Evolutionary conservation across 257 asterid species (phyloP).

Genomic region (Solanum pimpinellifolium): DNA sequence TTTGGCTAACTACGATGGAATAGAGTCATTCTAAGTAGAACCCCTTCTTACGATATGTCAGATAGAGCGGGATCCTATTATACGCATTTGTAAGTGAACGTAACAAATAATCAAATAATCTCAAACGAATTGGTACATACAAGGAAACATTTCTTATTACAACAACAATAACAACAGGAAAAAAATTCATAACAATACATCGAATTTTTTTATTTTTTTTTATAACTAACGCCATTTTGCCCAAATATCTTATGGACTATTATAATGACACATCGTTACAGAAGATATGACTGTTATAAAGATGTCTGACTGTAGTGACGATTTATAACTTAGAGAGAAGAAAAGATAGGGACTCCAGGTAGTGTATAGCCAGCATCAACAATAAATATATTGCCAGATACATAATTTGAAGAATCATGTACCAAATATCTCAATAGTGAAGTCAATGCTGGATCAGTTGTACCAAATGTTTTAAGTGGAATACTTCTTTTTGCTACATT

Average conservation of each 20-base stretch:
- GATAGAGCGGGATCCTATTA: too few relatives aligned
- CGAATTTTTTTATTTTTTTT: background rate
- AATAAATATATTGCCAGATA: conserved; percentile 45
- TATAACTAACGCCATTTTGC: background rate
- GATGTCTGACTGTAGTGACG: background rate
- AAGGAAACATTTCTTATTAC: background rate
- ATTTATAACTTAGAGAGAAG: conserved; percentile 33
- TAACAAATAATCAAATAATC: background rate
- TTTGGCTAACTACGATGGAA: too few relatives aligned
- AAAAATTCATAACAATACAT: background rate
- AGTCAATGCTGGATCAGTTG: conserved; percentile 56
- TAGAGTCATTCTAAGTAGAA: too few relatives aligned
- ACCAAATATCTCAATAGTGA: conserved; percentile 46
- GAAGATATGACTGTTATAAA: background rate
- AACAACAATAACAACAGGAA: background rate
- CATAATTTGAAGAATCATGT: conserved; percentile 49
- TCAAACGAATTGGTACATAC: background rate
- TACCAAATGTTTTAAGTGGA: conserved; percentile 47
- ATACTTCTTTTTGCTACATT: conserved; percentile 26
- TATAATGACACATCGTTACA: background rate
- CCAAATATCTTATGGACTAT: background rate
- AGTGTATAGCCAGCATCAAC: conserved; percentile 56
- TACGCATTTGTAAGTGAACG: background rate
- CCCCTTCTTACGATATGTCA: too few relatives aligned
- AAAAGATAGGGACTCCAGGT: conserved; percentile 48